Conservation (phyloP, 1,284 basidiomycete genomes). For the Ceratobasidium papillatum region DNA sequence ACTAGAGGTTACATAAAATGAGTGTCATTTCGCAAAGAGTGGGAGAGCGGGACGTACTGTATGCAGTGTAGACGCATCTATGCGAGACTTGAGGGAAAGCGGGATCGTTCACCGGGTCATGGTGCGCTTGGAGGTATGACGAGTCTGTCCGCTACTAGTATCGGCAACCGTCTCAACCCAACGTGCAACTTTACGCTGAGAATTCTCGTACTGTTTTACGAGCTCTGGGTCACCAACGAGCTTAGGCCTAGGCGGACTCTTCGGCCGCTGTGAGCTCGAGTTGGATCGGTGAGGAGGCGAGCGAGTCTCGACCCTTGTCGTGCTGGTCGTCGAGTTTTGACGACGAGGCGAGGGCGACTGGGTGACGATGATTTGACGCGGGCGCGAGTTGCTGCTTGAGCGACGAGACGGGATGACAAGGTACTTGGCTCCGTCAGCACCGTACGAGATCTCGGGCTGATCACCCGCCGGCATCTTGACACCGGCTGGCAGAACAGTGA, state of each 20-base stretch:
- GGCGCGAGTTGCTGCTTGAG: conserved; percentile 34
- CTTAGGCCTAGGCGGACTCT: conserved; percentile 6
- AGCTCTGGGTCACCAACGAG: conserved; percentile 35
- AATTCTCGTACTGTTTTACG: conserved; percentile 39
- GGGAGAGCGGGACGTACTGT: conserved; percentile 24
- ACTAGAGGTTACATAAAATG: conserved; percentile 30
- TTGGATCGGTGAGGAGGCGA: conserved; percentile 23
- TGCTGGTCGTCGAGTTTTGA: conserved; percentile 25
- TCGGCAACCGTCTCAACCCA: conserved; percentile 35
- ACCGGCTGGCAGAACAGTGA: conserved; percentile 17
- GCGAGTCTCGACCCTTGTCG: conserved; percentile 16
- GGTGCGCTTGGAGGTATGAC: conserved; percentile 25
- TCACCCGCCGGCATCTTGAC: conserved; percentile 32
- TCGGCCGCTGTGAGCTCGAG: conserved; percentile 10
- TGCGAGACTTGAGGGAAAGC: conserved; percentile 6
- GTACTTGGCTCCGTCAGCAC: conserved; percentile 34
- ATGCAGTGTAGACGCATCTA: conserved; percentile 35
- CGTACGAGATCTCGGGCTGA: conserved; percentile 35
- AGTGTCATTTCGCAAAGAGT: conserved; percentile 16
- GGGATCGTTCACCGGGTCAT: conserved; percentile 17
- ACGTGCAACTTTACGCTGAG: conserved; percentile 36
- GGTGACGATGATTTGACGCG: conserved; percentile 35
- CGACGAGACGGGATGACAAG: conserved; percentile 35
- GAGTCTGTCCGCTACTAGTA: conserved; percentile 11
- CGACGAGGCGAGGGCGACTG: conserved; percentile 2